Conservation (phyloP, 805 yeast species). For the Ogataea minuta region DNA sequence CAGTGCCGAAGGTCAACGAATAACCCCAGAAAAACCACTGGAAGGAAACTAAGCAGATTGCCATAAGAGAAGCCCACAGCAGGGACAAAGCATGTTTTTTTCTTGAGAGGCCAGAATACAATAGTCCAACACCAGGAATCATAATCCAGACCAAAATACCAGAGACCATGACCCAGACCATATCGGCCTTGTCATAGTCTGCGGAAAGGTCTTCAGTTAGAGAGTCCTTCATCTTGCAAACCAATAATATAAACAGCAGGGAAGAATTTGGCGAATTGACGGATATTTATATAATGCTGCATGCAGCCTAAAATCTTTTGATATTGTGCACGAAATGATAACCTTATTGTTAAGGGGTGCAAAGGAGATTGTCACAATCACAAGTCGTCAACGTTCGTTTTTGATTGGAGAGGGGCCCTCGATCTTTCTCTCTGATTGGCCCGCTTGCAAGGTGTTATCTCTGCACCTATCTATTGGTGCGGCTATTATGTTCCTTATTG, state of each 20-base stretch:
- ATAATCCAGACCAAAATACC: slow-evolving; percentile 87
- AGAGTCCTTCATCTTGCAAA: slow-evolving; percentile 42
- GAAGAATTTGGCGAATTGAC: slow-evolving; percentile 2
- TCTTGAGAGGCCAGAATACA: slow-evolving; percentile 91
- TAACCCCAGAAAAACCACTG: slow-evolving; percentile 99
- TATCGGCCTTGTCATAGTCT: slow-evolving; percentile 69
- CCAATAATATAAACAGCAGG: background rate
- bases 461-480: slow-evolving; percentile 3
- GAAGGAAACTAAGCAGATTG: slow-evolving; percentile 76
- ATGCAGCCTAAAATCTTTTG: background rate
- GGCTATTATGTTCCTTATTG: slow-evolving; percentile 4
- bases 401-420: background rate
- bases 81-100: slow-evolving; percentile 94
- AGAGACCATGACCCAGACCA: slow-evolving; percentile 83
- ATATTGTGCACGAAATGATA: too few relatives aligned
- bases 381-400: slow-evolving; percentile 2
- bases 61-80: slow-evolving; percentile 92
- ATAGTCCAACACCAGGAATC: slow-evolving; percentile 93
- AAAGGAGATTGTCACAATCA: slow-evolving; percentile 2
- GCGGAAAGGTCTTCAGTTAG: slow-evolving; percentile 68
- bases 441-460: slow-evolving; percentile 10
- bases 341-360: slow-evolving; percentile 1
- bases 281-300: slow-evolving; percentile 6
- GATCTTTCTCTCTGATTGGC: slow-evolving; percentile 9
- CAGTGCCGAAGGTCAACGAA: slow-evolving; percentile 69